phyloP scores from a whole-genome alignment of 1,139 yeast species.

The Pichia norvegensis region DNA sequence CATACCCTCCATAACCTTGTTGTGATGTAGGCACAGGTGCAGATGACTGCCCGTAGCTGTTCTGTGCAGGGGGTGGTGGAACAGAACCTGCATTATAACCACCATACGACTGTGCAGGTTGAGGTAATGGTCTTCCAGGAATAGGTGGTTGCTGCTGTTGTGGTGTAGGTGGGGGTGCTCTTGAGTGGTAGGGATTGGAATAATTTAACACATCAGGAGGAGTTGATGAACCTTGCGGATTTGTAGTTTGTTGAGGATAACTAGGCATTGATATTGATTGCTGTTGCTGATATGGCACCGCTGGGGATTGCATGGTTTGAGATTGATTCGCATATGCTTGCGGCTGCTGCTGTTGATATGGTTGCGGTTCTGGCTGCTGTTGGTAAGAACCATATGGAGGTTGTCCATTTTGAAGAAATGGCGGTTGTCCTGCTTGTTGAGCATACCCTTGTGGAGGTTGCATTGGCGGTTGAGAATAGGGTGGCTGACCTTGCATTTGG shows the following conservation, averaged over 20 bases:
- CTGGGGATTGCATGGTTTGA: too few species aligned
- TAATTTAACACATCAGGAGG: not conserved
- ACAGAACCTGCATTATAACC: not conserved
- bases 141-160: conserved; percentile 6
- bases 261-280: not conserved
- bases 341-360: conserved; percentile 1
- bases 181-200: conserved; percentile 9
- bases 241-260: not conserved
- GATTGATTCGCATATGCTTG: conserved; percentile 1
- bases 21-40: too few species aligned
- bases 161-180: not conserved
- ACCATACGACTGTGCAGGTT: not conserved
- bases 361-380: conserved; percentile 5
- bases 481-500: not conserved
- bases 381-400: not conserved
- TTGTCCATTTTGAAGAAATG: not conserved
- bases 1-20: not conserved
- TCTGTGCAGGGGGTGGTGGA: not conserved
- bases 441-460: not conserved
- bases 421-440: not conserved
- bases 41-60: not conserved
- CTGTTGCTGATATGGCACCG: not conserved
- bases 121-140: not conserved
- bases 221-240: conserved; percentile 3
- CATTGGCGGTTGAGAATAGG: not conserved